Evolutionary conservation across 805 yeast genomes (phyloP), one percentile per base, ranked within the genome.

Genomic region (Ogataea chonburiensis): DNA sequence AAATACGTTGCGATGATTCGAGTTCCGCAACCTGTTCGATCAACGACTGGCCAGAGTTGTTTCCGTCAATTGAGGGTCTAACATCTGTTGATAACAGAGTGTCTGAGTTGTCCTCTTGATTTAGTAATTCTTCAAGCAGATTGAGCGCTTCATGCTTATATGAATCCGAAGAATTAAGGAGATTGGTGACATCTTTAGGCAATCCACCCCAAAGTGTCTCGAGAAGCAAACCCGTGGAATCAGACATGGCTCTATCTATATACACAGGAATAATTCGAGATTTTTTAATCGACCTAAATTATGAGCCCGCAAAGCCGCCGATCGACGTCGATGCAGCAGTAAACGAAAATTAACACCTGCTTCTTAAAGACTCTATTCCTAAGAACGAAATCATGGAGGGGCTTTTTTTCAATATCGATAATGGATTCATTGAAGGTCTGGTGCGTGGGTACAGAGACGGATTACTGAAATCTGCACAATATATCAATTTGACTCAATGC

Each of bases 381-480:
- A 11, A 20, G 10, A 1, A 20, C 5, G 24, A 10, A 29, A 19
- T 24, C 19, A 91, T 91, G 98, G 98, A 93, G 61, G 97, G 97
- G 17, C 73, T 91, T 32, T 87, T 72, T 63, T 93, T 93, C 68
- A 93, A 93, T 67, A 72, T 88, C 45, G 89, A 91, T 34, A 58
- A 73, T 60, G 99, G 99, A 15, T 93, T 74, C 66, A 74, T 93
- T 50, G 99, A 93, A 65, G 98, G 91, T 28, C 76, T 94, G 21
- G 95, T 91, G 26, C 81, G 98, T 55, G 98, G 98, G 15, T 86
- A 89, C 70, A 79, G 89, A 55, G 79, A 83, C 40, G 96, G 95
- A 0, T 70, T 93, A 17, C 61, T 93, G 33, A 76, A 81, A 8
- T 63, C 76, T 20, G 77, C 82, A 49, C 97, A 89, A 64, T 93